Evolutionary conservation across 768 basidiomycete species (phyloP).

Genomic region (Chlorophyllum brunneum): DNA sequence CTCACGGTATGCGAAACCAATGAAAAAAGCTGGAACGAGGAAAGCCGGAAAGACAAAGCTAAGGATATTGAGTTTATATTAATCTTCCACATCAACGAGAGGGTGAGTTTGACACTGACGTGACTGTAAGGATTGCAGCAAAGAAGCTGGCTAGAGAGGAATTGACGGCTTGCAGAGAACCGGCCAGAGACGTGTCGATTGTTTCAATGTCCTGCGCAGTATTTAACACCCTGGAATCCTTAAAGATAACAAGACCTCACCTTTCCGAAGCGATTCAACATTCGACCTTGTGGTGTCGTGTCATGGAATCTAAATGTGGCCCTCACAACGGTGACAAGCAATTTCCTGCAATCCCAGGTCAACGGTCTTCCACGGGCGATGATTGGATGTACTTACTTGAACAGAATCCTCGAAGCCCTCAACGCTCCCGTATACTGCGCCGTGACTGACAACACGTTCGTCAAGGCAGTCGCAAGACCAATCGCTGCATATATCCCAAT

Average conservation of each 20-base stretch:
- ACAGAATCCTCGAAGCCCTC: constrained; percentile 41
- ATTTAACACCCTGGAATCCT: neutral
- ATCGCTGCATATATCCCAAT: constrained; percentile 64
- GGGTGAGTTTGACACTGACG: constrained; percentile 36
- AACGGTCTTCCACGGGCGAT: neutral
- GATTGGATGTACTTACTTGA: constrained; percentile 29
- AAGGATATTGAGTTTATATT: neutral
- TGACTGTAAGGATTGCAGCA: constrained; percentile 68
- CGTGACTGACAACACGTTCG: constrained; percentile 40
- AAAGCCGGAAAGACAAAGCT: constrained; percentile 80
- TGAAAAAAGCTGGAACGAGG: constrained; percentile 68
- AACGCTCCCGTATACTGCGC: constrained; percentile 62
- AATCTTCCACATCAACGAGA: constrained; percentile 2
- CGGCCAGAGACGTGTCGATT: constrained; percentile 69
- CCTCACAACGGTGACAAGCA: constrained; percentile 67
- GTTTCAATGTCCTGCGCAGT: constrained; percentile 70
- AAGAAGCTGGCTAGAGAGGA: constrained; percentile 74
- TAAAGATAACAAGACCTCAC: constrained; percentile 25
- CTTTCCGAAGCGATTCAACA: constrained; percentile 84
- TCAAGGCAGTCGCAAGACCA: constrained; percentile 44
- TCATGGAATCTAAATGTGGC: constrained; percentile 87
- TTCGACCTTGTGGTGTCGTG: constrained; percentile 75
- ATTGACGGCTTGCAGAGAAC: constrained; percentile 73
- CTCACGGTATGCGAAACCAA: constrained; percentile 70
- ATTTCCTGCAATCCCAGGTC: constrained; percentile 28